Percentiles rank a stretch among this genome's conserved stretches.
Evolutionary conservation across 306 rosid species (phyloP).

Genomic region (Malus asiatica): DNA sequence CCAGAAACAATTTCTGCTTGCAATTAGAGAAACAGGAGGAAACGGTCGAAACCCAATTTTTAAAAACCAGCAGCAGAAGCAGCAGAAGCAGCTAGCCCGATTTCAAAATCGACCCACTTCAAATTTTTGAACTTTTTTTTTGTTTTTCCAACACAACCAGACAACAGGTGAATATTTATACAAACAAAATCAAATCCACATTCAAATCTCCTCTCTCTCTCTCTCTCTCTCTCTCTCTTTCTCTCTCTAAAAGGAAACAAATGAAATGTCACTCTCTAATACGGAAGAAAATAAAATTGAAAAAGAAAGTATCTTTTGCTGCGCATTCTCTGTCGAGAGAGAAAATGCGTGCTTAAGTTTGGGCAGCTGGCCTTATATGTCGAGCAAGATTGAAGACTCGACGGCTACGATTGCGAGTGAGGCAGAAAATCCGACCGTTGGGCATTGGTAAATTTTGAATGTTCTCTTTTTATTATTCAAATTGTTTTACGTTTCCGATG

Average conservation of each 20-base stretch:
- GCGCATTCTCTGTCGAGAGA: background rate
- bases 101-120: constrained; percentile 13
- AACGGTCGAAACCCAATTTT: constrained; percentile 17
- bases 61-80: background rate
- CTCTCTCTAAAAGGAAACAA: constrained; percentile 16
- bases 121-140: constrained; percentile 6
- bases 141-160: constrained; percentile 13
- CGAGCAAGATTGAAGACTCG: constrained; percentile 28
- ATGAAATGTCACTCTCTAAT: constrained; percentile 28
- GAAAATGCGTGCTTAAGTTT: background rate
- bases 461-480: constrained; percentile 16
- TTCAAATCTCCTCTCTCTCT: constrained; percentile 43
- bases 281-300: background rate
- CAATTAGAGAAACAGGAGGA: constrained; percentile 20
- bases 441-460: constrained; percentile 48
- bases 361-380: constrained; percentile 18
- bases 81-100: constrained; percentile 9
- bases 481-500: constrained; percentile 18
- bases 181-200: constrained; percentile 40
- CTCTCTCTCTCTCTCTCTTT: constrained; percentile 12
- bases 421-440: constrained; percentile 63
- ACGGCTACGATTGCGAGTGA: constrained; percentile 31
- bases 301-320: constrained; percentile 19
- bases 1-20: constrained; percentile 13
- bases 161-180: constrained; percentile 8